These are phyloP conservation scores for Thraustochytrium sp. DNA, from an alignment of 352 stramenopile species.

Conservation along the genomic window DNA sequence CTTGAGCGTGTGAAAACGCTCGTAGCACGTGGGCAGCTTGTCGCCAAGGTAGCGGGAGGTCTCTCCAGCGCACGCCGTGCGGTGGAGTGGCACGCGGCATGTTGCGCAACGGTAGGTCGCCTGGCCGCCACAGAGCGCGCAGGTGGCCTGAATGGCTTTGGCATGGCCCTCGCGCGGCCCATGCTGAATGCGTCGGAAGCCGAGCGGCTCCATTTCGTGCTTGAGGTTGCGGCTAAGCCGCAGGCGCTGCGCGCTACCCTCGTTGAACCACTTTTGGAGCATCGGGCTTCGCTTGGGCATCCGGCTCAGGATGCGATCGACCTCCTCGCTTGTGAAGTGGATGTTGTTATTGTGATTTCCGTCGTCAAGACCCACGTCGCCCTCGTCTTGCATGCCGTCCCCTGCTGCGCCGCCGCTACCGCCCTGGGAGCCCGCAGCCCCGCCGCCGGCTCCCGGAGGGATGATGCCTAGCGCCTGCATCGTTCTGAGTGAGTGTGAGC, in stretches of 20 bases:
- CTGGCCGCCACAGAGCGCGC: not conserved
- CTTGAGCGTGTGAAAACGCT: not conserved
- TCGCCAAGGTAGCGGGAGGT: not conserved
- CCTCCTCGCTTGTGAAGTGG: not conserved
- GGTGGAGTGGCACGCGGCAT: not conserved
- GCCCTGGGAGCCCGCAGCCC: not conserved
- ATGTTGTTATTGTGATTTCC: not conserved
- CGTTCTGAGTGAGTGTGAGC: no score
- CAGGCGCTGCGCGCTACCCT: not conserved
- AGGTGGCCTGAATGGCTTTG: not conserved
- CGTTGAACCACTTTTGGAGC: conserved; percentile 5
- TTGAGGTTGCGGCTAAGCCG: not conserved
- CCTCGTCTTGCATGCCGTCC: not conserved
- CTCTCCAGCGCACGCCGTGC: not conserved
- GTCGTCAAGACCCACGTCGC: not conserved
- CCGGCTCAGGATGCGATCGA: not conserved
- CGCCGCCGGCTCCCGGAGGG: not conserved
- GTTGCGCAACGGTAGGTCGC: not conserved
- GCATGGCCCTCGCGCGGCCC: not conserved
- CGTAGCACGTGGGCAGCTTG: not conserved
- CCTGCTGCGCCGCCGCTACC: not conserved
- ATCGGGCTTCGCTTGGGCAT: conserved; percentile 4
- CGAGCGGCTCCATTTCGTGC: not conserved
- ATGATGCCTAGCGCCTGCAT: no score
- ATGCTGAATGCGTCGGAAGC: not conserved